These are phyloP conservation scores for Paracoccidioides brasiliensis DNA, from an alignment of 2,329 filamentous ascomycete genomes.

Conservation along the genomic window DNA sequence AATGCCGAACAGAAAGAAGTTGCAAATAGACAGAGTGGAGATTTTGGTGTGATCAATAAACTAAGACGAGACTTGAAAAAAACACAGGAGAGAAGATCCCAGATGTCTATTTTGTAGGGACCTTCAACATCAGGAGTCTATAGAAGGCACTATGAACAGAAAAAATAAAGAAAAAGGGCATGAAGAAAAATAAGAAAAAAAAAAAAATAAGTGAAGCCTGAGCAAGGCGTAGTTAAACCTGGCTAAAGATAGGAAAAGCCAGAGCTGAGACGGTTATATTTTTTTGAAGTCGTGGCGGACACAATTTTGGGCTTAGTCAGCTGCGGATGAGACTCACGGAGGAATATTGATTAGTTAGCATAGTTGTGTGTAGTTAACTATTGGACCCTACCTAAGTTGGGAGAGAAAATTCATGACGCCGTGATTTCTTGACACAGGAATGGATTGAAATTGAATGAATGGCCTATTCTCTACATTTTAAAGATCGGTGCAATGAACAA, in stretches of 20 bases:
- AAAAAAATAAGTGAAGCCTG: slow-evolving; percentile 1
- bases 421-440: too few relatives aligned
- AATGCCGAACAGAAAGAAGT: neutral
- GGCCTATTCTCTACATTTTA: neutral
- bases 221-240: neutral
- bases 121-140: neutral
- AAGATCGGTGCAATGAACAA: too few relatives aligned
- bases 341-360: neutral
- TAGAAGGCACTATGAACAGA: neutral
- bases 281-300: neutral
- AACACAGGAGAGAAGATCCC: neutral
- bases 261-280: neutral
- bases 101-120: neutral
- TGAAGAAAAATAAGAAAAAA: neutral
- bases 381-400: too few relatives aligned
- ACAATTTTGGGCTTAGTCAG: neutral
- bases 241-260: neutral
- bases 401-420: too few relatives aligned
- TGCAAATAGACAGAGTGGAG: slow-evolving; percentile 1
- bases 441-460: too few relatives aligned
- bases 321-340: neutral
- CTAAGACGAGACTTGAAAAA: neutral
- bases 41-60: neutral
- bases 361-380: too few relatives aligned
- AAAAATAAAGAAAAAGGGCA: slow-evolving; percentile 1